These are phyloP conservation scores for Fusarium fracticaudum DNA, from an alignment of 2,329 filamentous ascomycete genomes.

Conservation along the genomic window DNA sequence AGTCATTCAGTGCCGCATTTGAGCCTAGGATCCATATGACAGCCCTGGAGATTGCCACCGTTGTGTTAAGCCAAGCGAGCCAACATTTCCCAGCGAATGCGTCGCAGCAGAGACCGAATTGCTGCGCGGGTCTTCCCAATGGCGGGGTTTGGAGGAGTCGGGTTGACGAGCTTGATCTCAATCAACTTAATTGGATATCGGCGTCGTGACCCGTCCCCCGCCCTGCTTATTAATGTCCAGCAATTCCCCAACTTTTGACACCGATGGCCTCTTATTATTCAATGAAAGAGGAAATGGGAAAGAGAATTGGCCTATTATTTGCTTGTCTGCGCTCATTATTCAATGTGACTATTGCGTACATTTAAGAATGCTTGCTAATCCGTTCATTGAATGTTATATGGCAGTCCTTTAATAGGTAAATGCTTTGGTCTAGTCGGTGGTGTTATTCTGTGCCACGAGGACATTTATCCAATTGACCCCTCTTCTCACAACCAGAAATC, in stretches of 20 bases:
- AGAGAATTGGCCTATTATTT: too few relatives aligned
- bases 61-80: too few relatives aligned
- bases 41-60: not conserved
- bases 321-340: too few relatives aligned
- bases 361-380: too few relatives aligned
- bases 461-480: not conserved
- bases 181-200: not conserved
- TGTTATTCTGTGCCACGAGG: not conserved
- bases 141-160: not conserved
- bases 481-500: too few relatives aligned
- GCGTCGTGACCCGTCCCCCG: not conserved
- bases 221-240: not conserved
- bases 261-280: rapidly evolving
- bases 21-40: not conserved
- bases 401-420: too few relatives aligned
- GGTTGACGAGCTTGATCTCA: not conserved
- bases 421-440: too few relatives aligned
- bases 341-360: rapidly evolving
- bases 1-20: not conserved
- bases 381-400: too few relatives aligned
- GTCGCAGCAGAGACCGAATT: not conserved
- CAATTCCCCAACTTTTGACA: not conserved
- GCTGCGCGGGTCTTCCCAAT: not conserved
- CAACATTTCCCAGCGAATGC: not conserved
- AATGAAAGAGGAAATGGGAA: too few relatives aligned